Conservation (phyloP, 73 alveolate species). For the Paramecium sonneborni region DNA sequence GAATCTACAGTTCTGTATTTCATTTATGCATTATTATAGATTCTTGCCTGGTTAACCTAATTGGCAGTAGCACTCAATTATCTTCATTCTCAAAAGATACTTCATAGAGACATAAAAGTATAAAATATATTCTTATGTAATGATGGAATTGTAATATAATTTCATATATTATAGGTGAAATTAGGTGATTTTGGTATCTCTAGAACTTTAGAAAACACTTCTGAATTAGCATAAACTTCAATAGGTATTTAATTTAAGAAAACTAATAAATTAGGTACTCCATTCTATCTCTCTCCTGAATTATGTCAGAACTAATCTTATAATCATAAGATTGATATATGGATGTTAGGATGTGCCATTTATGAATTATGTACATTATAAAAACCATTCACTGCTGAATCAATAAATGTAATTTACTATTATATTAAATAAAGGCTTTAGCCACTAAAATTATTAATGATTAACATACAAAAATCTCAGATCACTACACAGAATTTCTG, state of each 20-base stretch:
- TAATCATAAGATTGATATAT: conserved; percentile 71
- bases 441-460: conserved; percentile 37
- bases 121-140: conserved; percentile 1
- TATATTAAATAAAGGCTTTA: background rate
- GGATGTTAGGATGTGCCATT: conserved; percentile 75
- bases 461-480: background rate
- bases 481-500: background rate
- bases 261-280: conserved; percentile 66
- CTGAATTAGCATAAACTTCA: conserved; percentile 39
- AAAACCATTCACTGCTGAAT: conserved; percentile 62
- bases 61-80: conserved; percentile 75
- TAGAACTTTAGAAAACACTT: conserved; percentile 24
- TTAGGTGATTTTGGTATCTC: conserved; percentile 50
- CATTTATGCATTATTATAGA: conserved; percentile 54
- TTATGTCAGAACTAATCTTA: conserved; percentile 65
- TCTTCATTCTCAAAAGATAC: conserved; percentile 78
- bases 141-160: conserved; percentile 36
- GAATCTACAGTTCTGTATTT: conserved; percentile 56
- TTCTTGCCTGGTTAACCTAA: conserved; percentile 78
- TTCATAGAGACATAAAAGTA: conserved; percentile 80
- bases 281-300: conserved; percentile 76
- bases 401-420: background rate
- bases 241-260: background rate
- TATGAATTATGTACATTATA: conserved; percentile 64
- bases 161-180: conserved; percentile 1